Conservation (phyloP, 2,329 filamentous ascomycete genomes). For the Myriosclerotinia duriaeana region DNA sequence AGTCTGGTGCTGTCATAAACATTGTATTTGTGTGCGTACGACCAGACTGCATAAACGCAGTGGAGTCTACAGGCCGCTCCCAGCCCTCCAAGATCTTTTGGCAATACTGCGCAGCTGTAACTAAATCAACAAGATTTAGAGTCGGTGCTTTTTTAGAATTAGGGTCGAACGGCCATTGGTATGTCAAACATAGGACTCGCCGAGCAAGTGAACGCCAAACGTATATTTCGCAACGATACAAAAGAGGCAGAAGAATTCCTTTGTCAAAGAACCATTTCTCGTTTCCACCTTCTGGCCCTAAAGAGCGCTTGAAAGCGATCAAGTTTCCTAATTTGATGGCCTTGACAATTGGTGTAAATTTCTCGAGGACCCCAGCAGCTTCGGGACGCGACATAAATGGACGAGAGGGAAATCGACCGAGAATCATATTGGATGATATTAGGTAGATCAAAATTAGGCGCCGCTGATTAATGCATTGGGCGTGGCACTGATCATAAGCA, state of each 20-base stretch:
- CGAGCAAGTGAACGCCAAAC: slow-evolving; percentile 82
- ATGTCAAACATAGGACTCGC: slow-evolving; percentile 74
- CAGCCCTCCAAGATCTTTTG: slow-evolving; percentile 64
- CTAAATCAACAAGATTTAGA: slow-evolving; percentile 69
- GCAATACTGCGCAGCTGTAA: slow-evolving; percentile 61
- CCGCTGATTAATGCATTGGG: slow-evolving; percentile 73
- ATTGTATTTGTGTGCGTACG: slow-evolving; percentile 49
- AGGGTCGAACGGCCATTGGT: slow-evolving; percentile 62
- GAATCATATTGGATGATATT: slow-evolving; percentile 76
- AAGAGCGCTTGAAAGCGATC: slow-evolving; percentile 66
- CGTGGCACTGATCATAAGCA: slow-evolving; percentile 75
- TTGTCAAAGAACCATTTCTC: slow-evolving; percentile 74
- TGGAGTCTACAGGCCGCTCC: slow-evolving; percentile 39
- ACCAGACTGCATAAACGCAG: slow-evolving; percentile 33
- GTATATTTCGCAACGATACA: slow-evolving; percentile 74
- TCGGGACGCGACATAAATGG: slow-evolving; percentile 68
- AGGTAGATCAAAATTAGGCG: slow-evolving; percentile 80
- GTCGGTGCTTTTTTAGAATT: slow-evolving; percentile 66
- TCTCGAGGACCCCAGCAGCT: slow-evolving; percentile 59
- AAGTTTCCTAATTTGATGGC: slow-evolving; percentile 76
- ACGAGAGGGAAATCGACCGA: slow-evolving; percentile 76
- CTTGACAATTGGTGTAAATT: slow-evolving; percentile 71
- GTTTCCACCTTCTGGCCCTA: slow-evolving; percentile 54
- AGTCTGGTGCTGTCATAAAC: slow-evolving; percentile 49
- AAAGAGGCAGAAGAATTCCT: slow-evolving; percentile 72